A percentile compares a stretch with the other conserved stretches of the same genome.
phyloP scores from a whole-genome alignment of 1,139 yeast genomes.

The Protomyces inouyei region DNA sequence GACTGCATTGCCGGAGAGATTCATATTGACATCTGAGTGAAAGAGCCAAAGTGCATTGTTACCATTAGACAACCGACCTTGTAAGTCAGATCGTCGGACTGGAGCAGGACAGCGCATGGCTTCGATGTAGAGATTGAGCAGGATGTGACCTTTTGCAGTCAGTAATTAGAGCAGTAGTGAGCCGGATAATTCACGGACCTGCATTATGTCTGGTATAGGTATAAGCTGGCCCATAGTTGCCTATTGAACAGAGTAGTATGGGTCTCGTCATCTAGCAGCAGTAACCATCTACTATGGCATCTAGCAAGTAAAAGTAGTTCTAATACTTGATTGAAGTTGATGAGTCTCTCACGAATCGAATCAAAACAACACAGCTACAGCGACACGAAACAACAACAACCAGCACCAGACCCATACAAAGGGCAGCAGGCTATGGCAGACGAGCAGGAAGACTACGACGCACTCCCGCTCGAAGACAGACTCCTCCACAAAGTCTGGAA shows the following conservation, averaged over 20 bases:
- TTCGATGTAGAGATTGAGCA: conserved; percentile 1
- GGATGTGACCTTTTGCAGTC: background rate
- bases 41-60: background rate
- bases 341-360: background rate
- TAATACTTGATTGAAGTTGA: background rate
- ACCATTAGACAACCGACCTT: background rate
- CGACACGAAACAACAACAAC: background rate
- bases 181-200: background rate
- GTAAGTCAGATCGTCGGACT: background rate
- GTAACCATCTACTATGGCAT: background rate
- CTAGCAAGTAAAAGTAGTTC: background rate
- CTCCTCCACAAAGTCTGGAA: conserved; percentile 82
- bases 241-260: background rate
- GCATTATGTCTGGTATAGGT: conserved; percentile 18
- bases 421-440: conserved; percentile 14
- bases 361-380: background rate
- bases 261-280: background rate
- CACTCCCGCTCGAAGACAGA: conserved; percentile 62
- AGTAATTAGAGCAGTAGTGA: background rate
- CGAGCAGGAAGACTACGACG: conserved; percentile 51
- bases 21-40: conserved; percentile 9
- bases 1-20: conserved; percentile 12
- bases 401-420: background rate
- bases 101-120: conserved; percentile 3
- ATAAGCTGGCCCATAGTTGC: background rate